phyloP scores from a whole-genome alignment of 1,284 basidiomycete genomes.

The Pyrrhoderma noxium region DNA sequence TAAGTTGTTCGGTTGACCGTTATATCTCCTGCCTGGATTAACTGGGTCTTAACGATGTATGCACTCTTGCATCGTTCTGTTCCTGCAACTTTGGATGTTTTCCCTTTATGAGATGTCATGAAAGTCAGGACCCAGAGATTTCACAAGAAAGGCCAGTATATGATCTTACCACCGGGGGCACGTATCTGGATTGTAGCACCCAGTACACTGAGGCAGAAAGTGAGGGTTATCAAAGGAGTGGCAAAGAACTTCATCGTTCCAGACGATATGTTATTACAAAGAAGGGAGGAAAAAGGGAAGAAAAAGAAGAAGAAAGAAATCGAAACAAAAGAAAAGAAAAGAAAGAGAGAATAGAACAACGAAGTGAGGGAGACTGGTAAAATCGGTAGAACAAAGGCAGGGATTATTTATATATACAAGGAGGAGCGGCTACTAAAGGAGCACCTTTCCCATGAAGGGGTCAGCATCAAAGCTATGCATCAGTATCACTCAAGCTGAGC shows the following conservation, averaged over 20 bases:
- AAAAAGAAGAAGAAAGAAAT: constrained; percentile 1
- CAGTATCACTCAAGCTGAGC: too few species aligned
- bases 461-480: too few species aligned
- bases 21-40: constrained; percentile 5
- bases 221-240: constrained; percentile 14
- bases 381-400: too few species aligned
- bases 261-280: constrained; percentile 15
- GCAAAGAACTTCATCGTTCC: constrained; percentile 17
- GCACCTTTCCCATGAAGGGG: too few species aligned
- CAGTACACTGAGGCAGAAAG: constrained; percentile 14
- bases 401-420: too few species aligned
- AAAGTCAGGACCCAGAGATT: background rate
- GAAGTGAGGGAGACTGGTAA: background rate
- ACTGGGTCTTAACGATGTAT: constrained; percentile 4
- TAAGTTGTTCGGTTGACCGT: constrained; percentile 12
- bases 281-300: too few species aligned
- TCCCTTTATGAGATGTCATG: background rate
- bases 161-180: background rate
- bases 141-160: background rate
- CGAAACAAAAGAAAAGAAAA: background rate
- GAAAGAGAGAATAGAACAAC: background rate
- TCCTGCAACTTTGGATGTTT: background rate
- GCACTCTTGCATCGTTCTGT: constrained; percentile 10
- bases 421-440: too few species aligned
- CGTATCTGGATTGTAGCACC: constrained; percentile 14